Percentiles rank a stretch among this genome's conserved stretches.
Conservation (phyloP, 2,329 filamentous ascomycete species). For the Bipolaris gigantea region DNA sequence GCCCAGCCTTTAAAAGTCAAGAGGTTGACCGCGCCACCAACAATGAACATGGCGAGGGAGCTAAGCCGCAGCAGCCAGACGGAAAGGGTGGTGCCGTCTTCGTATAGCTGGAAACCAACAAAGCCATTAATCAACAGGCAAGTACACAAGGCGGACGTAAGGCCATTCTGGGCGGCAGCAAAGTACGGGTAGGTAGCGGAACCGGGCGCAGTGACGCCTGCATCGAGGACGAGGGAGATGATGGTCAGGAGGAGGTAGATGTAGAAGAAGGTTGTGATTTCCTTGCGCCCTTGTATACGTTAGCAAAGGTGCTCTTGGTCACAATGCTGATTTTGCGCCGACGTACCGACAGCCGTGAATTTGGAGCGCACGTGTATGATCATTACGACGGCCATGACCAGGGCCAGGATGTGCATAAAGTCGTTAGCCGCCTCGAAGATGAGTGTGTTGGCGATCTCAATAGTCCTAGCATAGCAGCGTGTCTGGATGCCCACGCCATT, state of each 20-base stretch:
- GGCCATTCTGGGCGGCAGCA: conserved; percentile 80
- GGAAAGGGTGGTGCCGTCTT: conserved; percentile 90
- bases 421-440: conserved; percentile 93
- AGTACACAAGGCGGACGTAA: conserved; percentile 82
- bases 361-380: conserved; percentile 95
- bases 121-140: conserved; percentile 96
- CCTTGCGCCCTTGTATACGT: conserved; percentile 60
- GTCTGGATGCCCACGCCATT: conserved; percentile 78
- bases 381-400: conserved; percentile 96
- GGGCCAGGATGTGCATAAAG: conserved; percentile 86
- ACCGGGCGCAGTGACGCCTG: conserved; percentile 85
- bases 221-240: conserved; percentile 85
- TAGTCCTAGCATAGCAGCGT: conserved; percentile 89
- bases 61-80: conserved; percentile 87
- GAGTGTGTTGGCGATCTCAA: conserved; percentile 96
- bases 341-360: conserved; percentile 93
- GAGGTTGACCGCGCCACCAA: conserved; percentile 84
- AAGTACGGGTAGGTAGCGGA: conserved; percentile 87
- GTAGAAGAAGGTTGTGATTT: conserved; percentile 92
- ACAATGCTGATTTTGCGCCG: neutral
- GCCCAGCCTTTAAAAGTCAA: conserved; percentile 93
- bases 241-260: conserved; percentile 90
- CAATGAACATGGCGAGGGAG: conserved; percentile 78
- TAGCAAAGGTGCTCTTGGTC: conserved; percentile 58
- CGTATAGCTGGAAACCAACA: conserved; percentile 96